These are phyloP conservation scores for Mrakia gelida DNA, from an alignment of 768 basidiomycete genomes.

Conservation along the genomic window DNA sequence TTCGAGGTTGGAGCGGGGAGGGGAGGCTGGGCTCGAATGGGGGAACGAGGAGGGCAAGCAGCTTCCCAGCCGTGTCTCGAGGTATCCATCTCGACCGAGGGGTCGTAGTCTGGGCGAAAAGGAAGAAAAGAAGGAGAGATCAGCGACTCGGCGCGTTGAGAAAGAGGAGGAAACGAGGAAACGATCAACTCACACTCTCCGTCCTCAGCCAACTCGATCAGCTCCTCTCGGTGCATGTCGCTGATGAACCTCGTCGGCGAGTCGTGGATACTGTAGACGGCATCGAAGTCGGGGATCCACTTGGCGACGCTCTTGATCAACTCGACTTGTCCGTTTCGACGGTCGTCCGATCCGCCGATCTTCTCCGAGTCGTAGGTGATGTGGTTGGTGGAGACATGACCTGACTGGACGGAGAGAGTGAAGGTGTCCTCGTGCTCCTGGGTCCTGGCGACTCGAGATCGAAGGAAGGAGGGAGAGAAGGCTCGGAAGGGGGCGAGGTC, in stretches of 20 bases:
- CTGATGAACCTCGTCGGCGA: conserved; percentile 36
- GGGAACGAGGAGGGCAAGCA: conserved; percentile 17
- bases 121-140: neutral
- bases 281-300: conserved; percentile 35
- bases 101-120: conserved; percentile 8
- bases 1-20: conserved; percentile 13
- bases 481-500: conserved; percentile 38
- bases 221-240: conserved; percentile 36
- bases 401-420: conserved; percentile 17
- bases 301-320: conserved; percentile 22
- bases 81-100: conserved; percentile 19
- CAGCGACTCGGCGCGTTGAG: neutral
- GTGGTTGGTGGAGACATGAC: neutral
- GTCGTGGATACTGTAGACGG: conserved; percentile 39
- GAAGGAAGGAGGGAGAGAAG: conserved; percentile 21
- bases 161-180: neutral
- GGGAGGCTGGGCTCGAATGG: neutral
- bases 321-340: conserved; percentile 37
- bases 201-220: conserved; percentile 36
- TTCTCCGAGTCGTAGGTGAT: conserved; percentile 20
- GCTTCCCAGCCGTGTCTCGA: conserved; percentile 14
- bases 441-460: neutral
- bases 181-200: conserved; percentile 38
- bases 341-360: conserved; percentile 36
- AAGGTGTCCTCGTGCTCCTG: conserved; percentile 22